phyloP scores from a whole-genome alignment of 352 stramenopile species.

The Pythium dissimile region DNA sequence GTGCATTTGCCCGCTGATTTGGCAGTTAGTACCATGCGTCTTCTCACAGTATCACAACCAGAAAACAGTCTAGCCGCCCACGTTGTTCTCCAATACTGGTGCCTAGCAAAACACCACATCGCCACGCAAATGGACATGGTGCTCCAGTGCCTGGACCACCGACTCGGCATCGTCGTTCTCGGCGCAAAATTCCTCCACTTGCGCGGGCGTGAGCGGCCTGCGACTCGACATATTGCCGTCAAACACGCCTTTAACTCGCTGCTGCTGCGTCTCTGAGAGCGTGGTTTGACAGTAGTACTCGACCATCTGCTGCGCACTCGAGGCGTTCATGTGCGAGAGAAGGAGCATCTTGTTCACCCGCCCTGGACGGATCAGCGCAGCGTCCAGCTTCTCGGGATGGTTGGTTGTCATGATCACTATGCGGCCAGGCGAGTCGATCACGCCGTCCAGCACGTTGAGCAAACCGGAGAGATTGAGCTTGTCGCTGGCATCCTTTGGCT shows the following conservation, averaged over 20 bases:
- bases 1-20: no score
- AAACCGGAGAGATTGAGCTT: slow-evolving; percentile 64
- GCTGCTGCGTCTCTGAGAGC: slow-evolving; percentile 9
- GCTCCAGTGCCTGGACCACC: slow-evolving; percentile 12
- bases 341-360: slow-evolving; percentile 68
- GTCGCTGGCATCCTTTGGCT: slow-evolving; percentile 30
- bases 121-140: no score
- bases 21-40: no score
- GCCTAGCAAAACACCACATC: no score
- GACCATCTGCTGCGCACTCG: slow-evolving; percentile 29
- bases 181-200: slow-evolving; percentile 37
- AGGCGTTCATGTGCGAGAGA: slow-evolving; percentile 35
- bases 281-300: slow-evolving; percentile 34
- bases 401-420: slow-evolving; percentile 90
- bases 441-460: slow-evolving; percentile 81
- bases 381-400: slow-evolving; percentile 86
- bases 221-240: slow-evolving; percentile 8
- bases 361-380: slow-evolving; percentile 27
- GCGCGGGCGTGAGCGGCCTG: slow-evolving; percentile 25
- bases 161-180: slow-evolving; percentile 26
- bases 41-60: no score
- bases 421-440: slow-evolving; percentile 68
- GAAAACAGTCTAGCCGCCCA: no score
- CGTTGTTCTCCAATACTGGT: no score
- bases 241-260: slow-evolving; percentile 9